These are phyloP conservation scores for Staphylotrichum tortipilum DNA, from an alignment of 495 filamentous ascomycete species.

Conservation along the genomic window DNA sequence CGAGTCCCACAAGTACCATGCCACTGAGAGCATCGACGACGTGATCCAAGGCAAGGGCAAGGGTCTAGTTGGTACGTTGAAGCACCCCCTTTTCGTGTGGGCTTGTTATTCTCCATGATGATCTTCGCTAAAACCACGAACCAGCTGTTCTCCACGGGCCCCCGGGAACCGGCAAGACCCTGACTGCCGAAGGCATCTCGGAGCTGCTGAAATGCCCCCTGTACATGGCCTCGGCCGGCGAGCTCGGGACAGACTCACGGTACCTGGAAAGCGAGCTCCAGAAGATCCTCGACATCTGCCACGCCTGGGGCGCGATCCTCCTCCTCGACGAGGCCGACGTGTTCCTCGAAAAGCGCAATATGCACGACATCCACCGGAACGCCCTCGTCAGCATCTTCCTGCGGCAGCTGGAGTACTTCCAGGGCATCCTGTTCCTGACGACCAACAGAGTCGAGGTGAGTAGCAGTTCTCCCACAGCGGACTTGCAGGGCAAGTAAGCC, in stretches of 20 bases:
- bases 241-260: constrained; percentile 72
- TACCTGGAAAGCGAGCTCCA: constrained; percentile 71
- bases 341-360: constrained; percentile 65
- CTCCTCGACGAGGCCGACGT: constrained; percentile 74
- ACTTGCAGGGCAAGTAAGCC: too few relatives aligned
- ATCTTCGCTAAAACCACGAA: constrained; percentile 6
- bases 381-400: constrained; percentile 60
- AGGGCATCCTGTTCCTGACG: constrained; percentile 45
- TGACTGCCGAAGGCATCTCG: constrained; percentile 81
- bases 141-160: constrained; percentile 66
- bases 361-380: constrained; percentile 67
- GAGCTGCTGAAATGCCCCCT: constrained; percentile 75
- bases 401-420: constrained; percentile 45
- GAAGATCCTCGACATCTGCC: constrained; percentile 78
- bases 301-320: constrained; percentile 76
- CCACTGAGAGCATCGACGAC: constrained; percentile 67
- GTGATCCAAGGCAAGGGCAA: constrained; percentile 45
- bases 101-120: neutral
- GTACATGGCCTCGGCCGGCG: constrained; percentile 77
- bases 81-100: too few relatives aligned
- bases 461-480: neutral
- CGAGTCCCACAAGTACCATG: constrained; percentile 49
- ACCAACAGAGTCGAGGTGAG: constrained; percentile 46
- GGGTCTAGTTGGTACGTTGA: constrained; percentile 60
- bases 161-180: constrained; percentile 80